Conservation (phyloP, 78 protist genomes). For the Polysphondylium violaceum region DNA sequence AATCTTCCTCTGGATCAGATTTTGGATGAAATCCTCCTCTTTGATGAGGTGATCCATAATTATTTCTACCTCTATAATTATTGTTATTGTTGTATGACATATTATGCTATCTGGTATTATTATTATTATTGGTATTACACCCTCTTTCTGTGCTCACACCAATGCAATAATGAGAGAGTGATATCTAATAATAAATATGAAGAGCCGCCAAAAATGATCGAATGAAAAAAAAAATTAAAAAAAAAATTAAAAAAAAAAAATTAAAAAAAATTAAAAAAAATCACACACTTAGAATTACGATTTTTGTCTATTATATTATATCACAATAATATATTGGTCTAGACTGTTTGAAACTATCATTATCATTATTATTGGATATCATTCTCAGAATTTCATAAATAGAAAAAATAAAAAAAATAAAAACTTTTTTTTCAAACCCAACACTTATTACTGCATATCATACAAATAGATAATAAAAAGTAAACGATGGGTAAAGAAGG, state of each 20-base stretch:
- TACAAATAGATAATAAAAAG: background rate
- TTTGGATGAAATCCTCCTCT: background rate
- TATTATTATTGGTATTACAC: background rate
- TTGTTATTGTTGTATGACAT: too few relatives aligned
- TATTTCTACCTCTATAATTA: too few relatives aligned
- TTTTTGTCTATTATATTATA: too few relatives aligned
- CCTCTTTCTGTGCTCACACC: background rate
- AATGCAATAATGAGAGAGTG: too few relatives aligned
- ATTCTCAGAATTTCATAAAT: background rate
- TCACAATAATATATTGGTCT: too few relatives aligned
- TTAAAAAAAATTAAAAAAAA: too few relatives aligned
- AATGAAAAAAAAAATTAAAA: background rate
- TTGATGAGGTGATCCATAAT: background rate
- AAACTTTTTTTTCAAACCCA: background rate
- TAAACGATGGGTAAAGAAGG: slow-evolving; percentile 52
- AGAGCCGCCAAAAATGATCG: too few relatives aligned
- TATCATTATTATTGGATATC: background rate
- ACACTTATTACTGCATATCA: background rate
- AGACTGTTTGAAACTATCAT: background rate
- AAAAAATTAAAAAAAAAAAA: too few relatives aligned
- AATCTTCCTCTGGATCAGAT: slow-evolving; percentile 47
- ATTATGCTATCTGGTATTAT: background rate
- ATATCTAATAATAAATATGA: too few relatives aligned
- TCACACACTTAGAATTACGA: background rate
- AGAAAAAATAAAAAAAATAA: slow-evolving; percentile 1